Base-by-base conservation (phyloP, 2,329 filamentous ascomycete genomes). In the Sporothrix humicola region DNA sequence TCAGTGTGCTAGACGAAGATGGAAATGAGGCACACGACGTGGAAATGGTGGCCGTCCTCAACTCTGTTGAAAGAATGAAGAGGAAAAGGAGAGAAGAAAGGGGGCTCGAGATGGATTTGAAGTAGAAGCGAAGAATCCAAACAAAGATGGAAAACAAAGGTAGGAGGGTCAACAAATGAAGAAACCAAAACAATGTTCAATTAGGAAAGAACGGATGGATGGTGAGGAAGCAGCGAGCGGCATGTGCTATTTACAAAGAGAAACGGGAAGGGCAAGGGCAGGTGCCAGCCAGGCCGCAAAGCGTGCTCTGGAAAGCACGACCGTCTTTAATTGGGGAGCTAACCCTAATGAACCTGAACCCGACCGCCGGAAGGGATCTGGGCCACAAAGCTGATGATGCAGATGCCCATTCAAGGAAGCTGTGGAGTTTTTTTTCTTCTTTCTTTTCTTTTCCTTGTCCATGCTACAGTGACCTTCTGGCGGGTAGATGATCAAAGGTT, bases 351-450 rank as follows among this genome's bases (percentile, higher is more conserved):
- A 42, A 54, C 31, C 20, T n/a, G 46, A n/a, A 37, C 54, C 69
- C 72, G 68, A 71, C 72, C 59, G 52, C 69, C 59, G 72, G 69
- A 71, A 71, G 42, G 61, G 20, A 71, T 52, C 48, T 69, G 52
- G 63, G 59, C 52, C 68, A 23, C 68, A 37, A 3, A 59, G 46
- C 20, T 68, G 23, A 17, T 17, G 46, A 66, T 66, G 23, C 65
- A 69, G 46, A 69, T 54, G 46, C 23, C 23, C 44, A 9, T 46
- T 44, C 23, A 20, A 44, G 37, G 58, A 65, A 12, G 26, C 48
- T 42, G 66, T 66, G 66, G 66, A 54, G 48, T 26, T 26, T 26
- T 26, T 26, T 26, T 26, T 26, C 23, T 26, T 52, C 23, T 31
- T 46, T 23, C n/a, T 17, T 37, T n/a, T 12, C 56, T 10, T 61